Conservation (phyloP, 805 yeast species). For the Saccharomyces paradoxus region DNA sequence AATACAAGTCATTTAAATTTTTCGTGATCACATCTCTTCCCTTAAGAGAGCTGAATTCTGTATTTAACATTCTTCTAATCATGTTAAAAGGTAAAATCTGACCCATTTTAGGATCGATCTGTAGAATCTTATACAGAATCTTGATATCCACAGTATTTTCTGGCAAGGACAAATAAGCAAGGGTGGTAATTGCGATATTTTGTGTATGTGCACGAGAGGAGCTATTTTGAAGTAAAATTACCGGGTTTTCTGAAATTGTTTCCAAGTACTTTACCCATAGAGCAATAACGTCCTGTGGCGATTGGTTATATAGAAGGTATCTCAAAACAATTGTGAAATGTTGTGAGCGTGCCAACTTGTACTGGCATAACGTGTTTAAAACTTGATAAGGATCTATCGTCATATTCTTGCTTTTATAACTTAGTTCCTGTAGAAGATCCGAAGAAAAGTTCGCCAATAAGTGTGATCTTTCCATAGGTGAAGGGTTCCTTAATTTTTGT, state of each 20-base stretch:
- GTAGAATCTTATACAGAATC: slow-evolving; percentile 19
- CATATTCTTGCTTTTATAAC: neutral
- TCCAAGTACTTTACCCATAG: slow-evolving; percentile 28
- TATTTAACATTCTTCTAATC: slow-evolving; percentile 2
- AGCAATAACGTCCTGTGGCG: slow-evolving; percentile 24
- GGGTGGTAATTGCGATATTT: slow-evolving; percentile 17
- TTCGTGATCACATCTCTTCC: neutral
- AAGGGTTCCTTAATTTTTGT: neutral
- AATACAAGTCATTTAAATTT: slow-evolving; percentile 5
- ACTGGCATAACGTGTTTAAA: slow-evolving; percentile 18
- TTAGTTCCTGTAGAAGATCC: neutral
- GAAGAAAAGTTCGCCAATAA: neutral
- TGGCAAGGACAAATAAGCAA: slow-evolving; percentile 23
- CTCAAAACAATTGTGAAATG: slow-evolving; percentile 24
- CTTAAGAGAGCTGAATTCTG: neutral
- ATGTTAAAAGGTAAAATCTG: slow-evolving; percentile 10
- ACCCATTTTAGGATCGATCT: slow-evolving; percentile 8
- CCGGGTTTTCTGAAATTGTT: slow-evolving; percentile 11
- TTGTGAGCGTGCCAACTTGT: slow-evolving; percentile 21
- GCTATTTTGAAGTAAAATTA: slow-evolving; percentile 2
- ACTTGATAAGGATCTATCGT: slow-evolving; percentile 21
- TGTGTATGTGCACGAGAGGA: slow-evolving; percentile 12
- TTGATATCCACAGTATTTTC: slow-evolving; percentile 15
- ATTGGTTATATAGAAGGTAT: slow-evolving; percentile 11
- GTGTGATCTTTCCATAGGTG: neutral